Percentiles rank a stretch among this genome's conserved stretches.
phyloP scores from a whole-genome alignment of 129 eudicot species.

The Artemisia argyi region DNA sequence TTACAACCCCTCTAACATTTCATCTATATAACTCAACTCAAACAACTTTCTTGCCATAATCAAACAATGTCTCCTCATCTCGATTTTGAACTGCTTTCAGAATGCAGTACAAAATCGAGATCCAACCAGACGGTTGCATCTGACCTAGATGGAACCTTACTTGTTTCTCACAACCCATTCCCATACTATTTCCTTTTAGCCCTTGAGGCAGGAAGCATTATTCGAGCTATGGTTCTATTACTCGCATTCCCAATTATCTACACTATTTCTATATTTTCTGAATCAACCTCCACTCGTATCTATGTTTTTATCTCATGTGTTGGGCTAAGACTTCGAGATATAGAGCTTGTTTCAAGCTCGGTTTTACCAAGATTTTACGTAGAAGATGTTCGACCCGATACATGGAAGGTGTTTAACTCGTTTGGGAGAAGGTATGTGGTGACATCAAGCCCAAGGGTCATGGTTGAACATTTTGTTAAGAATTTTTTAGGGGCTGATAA shows the following conservation, averaged over 20 bases:
- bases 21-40: slow-evolving; percentile 34
- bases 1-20: slow-evolving; percentile 32
- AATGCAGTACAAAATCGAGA: slow-evolving; percentile 46
- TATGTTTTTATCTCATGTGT: slow-evolving; percentile 62
- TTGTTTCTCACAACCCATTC: slow-evolving; percentile 55
- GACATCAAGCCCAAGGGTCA: slow-evolving; percentile 75
- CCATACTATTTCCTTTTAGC: slow-evolving; percentile 82
- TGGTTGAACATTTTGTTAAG: slow-evolving; percentile 77
- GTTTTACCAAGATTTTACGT: slow-evolving; percentile 80
- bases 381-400: slow-evolving; percentile 70
- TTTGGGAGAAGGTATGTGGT: slow-evolving; percentile 74
- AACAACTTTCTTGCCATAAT: slow-evolving; percentile 24
- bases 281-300: slow-evolving; percentile 40
- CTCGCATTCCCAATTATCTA: slow-evolving; percentile 51
- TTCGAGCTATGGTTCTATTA: slow-evolving; percentile 57
- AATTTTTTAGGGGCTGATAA: slow-evolving; percentile 72
- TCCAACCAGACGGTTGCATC: slow-evolving; percentile 66
- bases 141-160: slow-evolving; percentile 70
- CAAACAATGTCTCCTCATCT: slow-evolving; percentile 50
- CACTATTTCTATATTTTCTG: slow-evolving; percentile 46
- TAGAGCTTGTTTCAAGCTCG: slow-evolving; percentile 76
- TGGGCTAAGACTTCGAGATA: slow-evolving; percentile 54
- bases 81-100: slow-evolving; percentile 48
- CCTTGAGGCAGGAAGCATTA: slow-evolving; percentile 78
- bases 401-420: slow-evolving; percentile 77